Evolutionary conservation across 2,329 filamentous ascomycete species (phyloP), one percentile per base, ranked within the genome.

Genomic region (Microdochium nivale): DNA sequence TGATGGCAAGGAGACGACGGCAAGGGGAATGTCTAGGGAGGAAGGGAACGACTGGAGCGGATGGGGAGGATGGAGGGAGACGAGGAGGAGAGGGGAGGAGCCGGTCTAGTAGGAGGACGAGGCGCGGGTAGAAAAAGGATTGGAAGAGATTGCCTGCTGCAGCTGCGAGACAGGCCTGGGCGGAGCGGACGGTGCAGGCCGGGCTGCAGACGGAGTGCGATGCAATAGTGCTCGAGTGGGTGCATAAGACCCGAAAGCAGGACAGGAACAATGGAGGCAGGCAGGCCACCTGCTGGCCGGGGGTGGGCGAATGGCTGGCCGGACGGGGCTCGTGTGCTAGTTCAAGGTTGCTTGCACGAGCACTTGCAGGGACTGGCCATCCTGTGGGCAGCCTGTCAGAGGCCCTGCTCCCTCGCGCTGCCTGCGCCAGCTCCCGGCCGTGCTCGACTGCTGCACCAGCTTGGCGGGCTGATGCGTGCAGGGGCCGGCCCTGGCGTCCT

Each of bases 41-140:
- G 40, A 44, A 72, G 70, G 67, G 68, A 75, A 76, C 68, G 72
- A 75, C 71, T 75, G 71, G 72, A 70, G 66, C 65, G 62, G 67
- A 67, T 60, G 54, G 59, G 61, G 59, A 61, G 62, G 62, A 63
- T 62, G 60, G 60, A 60, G 51, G 27, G 50, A 50, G 46, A 54
- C 49, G 55, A 49, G 49, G 57, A 54, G 55, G 60, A 57, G 58
- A 60, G 59, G 56, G 58, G 51, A 51, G 50, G 50, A 58, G 60
- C 58, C 62, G 61, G 59, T 58, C 72, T 71, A 69, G 70, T 70
- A 68, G 68, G 70, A 73, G 67, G 65, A 73, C 67, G 68, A 72
- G 66, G 64, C 67, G 69, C 66, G 64, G 67, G 67, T 67, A 60
- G 69, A 67, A 70, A 69, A 71, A 70, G 71, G 73, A 75, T 68